phyloP scores from a whole-genome alignment of 2,329 filamentous ascomycete species.

The Ambrosiella cleistominuta region DNA sequence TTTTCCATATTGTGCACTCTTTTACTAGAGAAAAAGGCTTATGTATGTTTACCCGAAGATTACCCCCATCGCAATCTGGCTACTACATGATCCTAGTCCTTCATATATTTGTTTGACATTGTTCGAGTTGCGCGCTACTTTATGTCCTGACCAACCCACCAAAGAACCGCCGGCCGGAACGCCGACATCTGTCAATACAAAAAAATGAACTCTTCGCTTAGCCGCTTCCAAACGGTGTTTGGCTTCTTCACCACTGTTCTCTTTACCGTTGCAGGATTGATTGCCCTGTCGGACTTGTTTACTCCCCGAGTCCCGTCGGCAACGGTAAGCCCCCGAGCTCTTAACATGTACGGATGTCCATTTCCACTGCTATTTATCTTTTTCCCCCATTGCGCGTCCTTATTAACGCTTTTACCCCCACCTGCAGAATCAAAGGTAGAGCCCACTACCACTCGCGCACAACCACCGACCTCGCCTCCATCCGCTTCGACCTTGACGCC shows the following conservation, averaged over 20 bases:
- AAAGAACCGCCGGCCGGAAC: neutral
- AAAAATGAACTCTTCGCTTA: conserved; percentile 73
- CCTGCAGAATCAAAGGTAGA: conserved; percentile 58
- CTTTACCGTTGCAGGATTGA: conserved; percentile 60
- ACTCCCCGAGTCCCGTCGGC: conserved; percentile 47
- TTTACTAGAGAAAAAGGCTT: too few relatives aligned
- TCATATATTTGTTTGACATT: too few relatives aligned
- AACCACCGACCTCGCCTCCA: conserved; percentile 87
- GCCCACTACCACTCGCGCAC: conserved; percentile 92
- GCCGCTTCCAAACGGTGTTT: conserved; percentile 79
- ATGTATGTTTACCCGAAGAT: too few relatives aligned
- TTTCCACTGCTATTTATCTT: neutral
- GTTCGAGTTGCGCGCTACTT: too few relatives aligned
- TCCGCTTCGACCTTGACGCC: conserved; percentile 82
- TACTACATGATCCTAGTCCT: too few relatives aligned
- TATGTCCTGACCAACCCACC: too few relatives aligned
- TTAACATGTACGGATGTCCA: conserved; percentile 57
- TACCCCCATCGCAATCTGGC: too few relatives aligned
- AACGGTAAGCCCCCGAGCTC: conserved; percentile 49
- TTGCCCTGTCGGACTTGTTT: conserved; percentile 64
- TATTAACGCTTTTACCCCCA: neutral
- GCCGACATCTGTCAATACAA: conserved; percentile 2
- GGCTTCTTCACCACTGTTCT: conserved; percentile 95
- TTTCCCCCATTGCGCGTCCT: neutral
- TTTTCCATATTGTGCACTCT: too few relatives aligned